Conservation (phyloP, 768 basidiomycete genomes). For the Thelephora ganbajun region DNA sequence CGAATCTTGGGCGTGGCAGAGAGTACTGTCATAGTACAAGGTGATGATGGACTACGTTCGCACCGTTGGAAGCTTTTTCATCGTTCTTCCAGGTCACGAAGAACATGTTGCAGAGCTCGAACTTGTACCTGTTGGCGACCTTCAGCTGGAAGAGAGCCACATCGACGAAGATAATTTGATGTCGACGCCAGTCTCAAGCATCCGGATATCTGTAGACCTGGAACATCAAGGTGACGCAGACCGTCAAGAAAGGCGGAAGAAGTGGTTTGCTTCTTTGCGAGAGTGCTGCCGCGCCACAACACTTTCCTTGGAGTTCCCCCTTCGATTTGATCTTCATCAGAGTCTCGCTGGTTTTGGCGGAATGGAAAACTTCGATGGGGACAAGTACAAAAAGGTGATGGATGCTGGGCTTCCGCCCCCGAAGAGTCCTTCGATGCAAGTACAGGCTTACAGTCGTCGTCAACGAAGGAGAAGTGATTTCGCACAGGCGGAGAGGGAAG, state of each 20-base stretch:
- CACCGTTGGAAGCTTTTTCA: neutral
- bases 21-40: constrained; percentile 10
- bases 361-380: constrained; percentile 18
- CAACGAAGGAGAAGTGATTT: neutral
- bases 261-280: constrained; percentile 41
- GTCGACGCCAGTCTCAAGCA: too few species aligned
- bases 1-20: constrained; percentile 34
- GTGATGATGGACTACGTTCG: neutral
- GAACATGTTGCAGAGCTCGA: constrained; percentile 26
- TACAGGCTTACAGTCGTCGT: constrained; percentile 13
- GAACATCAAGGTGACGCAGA: constrained; percentile 7
- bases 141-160: constrained; percentile 20
- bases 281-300: constrained; percentile 36
- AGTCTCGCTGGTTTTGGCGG: constrained; percentile 16
- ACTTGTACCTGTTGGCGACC: constrained; percentile 30
- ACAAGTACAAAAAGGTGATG: constrained; percentile 25
- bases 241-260: constrained; percentile 14
- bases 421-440: constrained; percentile 58
- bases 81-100: neutral
- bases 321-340: constrained; percentile 16
- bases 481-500: constrained; percentile 41
- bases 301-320: constrained; percentile 26
- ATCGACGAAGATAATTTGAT: too few species aligned
- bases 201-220: too few species aligned
- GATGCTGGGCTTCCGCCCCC: constrained; percentile 42